A percentile compares a stretch with the other conserved stretches of the same genome.
These are phyloP conservation scores for Lolium multiflorum DNA, from an alignment of 176 grass and related monocot species.

Conservation along the genomic window DNA sequence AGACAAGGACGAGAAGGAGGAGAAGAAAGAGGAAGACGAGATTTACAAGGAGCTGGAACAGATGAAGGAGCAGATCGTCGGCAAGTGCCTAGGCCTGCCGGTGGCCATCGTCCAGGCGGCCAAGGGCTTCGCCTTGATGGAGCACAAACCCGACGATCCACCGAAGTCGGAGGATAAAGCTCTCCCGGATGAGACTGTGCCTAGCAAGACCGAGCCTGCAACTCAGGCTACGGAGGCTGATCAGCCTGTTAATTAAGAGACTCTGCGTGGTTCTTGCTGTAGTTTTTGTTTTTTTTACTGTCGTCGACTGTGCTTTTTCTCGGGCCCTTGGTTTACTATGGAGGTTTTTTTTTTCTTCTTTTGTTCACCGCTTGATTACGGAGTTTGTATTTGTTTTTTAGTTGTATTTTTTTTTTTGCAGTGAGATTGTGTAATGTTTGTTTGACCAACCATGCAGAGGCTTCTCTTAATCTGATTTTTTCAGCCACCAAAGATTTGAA, in stretches of 20 bases:
- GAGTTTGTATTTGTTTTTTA: background rate
- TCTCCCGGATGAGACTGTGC: background rate
- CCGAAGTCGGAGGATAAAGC: background rate
- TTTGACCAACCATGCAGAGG: no score
- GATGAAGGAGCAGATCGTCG: conserved; percentile 38
- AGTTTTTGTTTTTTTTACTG: background rate
- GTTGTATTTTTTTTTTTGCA: no score
- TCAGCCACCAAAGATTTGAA: no score
- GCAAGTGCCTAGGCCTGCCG: conserved; percentile 55
- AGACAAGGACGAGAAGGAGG: no score
- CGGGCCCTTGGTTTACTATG: background rate
- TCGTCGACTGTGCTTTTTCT: background rate
- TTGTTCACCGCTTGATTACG: background rate
- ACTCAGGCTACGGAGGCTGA: background rate
- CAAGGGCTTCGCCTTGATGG: conserved; percentile 35
- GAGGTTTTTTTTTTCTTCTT: background rate
- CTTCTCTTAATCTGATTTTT: no score
- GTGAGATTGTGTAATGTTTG: no score
- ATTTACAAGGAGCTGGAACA: background rate
- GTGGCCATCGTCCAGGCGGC: conserved; percentile 54
- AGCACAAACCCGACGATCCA: background rate
- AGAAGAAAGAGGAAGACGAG: background rate
- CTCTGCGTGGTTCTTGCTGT: background rate
- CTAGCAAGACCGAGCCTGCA: background rate
- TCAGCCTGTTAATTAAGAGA: background rate